These are phyloP conservation scores for Skeletonema costatum DNA, from an alignment of 108 stramenopile genomes.

Conservation along the genomic window DNA sequence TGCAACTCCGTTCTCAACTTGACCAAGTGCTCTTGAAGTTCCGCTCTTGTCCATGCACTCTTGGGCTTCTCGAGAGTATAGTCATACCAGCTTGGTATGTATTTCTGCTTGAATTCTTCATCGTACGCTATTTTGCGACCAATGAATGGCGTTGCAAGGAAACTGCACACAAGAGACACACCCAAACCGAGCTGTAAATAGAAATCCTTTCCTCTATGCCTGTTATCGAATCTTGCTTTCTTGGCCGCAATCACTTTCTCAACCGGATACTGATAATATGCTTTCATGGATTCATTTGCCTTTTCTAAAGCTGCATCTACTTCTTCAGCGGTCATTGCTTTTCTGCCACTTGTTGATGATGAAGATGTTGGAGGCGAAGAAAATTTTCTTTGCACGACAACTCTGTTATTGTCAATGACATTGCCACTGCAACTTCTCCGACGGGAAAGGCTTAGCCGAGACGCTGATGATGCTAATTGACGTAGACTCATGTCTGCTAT, in stretches of 20 bases:
- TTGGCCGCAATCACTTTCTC: conserved; percentile 57
- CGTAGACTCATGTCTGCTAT: background rate
- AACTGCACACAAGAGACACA: conserved; percentile 56
- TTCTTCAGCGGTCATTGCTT: conserved; percentile 43
- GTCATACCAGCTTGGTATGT: conserved; percentile 82
- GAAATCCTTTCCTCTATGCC: conserved; percentile 43
- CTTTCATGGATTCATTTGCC: conserved; percentile 73
- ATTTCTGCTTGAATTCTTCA: conserved; percentile 73
- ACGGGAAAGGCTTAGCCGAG: background rate
- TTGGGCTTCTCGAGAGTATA: conserved; percentile 73
- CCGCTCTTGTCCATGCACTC: conserved; percentile 74
- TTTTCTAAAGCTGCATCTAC: conserved; percentile 52
- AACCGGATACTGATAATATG: conserved; percentile 65
- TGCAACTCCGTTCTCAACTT: conserved; percentile 52
- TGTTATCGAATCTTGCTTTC: conserved; percentile 37
- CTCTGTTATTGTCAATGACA: background rate
- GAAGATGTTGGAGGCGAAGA: conserved; percentile 4
- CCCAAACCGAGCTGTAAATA: conserved; percentile 60
- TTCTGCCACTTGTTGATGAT: background rate
- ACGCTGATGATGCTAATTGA: background rate
- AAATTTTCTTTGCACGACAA: background rate
- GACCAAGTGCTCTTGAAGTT: conserved; percentile 76
- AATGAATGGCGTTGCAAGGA: conserved; percentile 70
- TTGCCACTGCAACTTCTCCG: background rate
- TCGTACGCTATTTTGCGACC: conserved; percentile 84